These are phyloP conservation scores for Leishmania major DNA, from an alignment of 208 protist species.

Conservation along the genomic window DNA sequence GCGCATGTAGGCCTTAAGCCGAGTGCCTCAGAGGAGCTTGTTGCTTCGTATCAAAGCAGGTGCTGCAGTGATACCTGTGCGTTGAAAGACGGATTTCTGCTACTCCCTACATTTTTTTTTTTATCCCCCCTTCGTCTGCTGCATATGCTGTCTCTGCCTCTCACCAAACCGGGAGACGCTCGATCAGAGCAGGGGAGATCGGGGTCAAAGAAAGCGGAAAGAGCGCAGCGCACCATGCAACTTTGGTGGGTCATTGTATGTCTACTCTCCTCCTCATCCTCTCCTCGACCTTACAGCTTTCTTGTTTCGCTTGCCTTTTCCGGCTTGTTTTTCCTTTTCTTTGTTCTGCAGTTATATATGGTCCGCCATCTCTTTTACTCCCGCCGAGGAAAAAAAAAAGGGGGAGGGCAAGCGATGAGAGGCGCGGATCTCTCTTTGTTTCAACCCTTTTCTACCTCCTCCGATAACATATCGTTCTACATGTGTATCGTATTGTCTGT, in stretches of 20 bases:
- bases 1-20: background rate
- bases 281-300: background rate
- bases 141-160: background rate
- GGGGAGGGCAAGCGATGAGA: background rate
- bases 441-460: background rate
- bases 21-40: background rate
- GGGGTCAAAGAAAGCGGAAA: background rate
- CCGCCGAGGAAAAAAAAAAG: background rate
- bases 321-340: background rate
- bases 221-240: background rate
- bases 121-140: background rate
- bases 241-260: background rate
- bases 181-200: background rate
- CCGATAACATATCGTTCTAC: too few species aligned
- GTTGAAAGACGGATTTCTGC: background rate
- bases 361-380: background rate
- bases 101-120: background rate
- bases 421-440: slow-evolving; percentile 9
- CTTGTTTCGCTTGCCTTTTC: background rate
- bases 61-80: background rate
- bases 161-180: background rate
- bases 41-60: background rate
- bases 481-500: too few species aligned
- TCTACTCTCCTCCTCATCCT: background rate
- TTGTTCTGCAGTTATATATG: background rate